phyloP scores from a whole-genome alignment of 2,329 filamentous ascomycete genomes.

The Neopestalotiopsis sp. region DNA sequence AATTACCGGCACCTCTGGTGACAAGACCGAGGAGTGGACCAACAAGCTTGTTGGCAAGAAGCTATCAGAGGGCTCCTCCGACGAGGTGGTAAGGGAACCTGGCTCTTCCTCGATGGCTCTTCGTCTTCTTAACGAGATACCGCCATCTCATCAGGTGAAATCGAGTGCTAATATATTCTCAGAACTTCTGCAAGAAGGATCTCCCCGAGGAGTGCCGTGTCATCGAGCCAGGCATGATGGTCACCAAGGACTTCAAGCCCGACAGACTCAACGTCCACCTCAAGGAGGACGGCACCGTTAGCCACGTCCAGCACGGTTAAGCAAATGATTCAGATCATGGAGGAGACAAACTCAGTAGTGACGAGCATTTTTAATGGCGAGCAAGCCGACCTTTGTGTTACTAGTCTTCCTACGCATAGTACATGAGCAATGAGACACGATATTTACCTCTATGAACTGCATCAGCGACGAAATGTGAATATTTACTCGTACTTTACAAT shows the following conservation, averaged over 20 bases:
- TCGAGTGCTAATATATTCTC: background rate
- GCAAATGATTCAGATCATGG: background rate
- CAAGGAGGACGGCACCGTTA: conserved; percentile 65
- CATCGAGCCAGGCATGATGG: conserved; percentile 61
- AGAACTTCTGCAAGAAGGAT: conserved; percentile 67
- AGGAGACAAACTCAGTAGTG: background rate
- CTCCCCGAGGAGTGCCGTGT: conserved; percentile 62
- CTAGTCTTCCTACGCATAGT: conserved; percentile 12
- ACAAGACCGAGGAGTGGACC: conserved; percentile 61
- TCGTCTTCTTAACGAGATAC: background rate
- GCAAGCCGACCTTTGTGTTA: conserved; percentile 14
- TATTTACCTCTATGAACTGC: background rate
- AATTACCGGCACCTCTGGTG: conserved; percentile 51
- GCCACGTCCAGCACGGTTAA: conserved; percentile 63
- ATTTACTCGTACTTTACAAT: too few relatives aligned
- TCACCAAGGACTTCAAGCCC: conserved; percentile 62
- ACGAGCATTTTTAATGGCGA: conserved; percentile 1
- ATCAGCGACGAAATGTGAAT: too few relatives aligned
- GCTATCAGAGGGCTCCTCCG: conserved; percentile 55
- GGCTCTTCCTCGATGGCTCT: background rate
- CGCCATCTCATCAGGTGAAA: background rate
- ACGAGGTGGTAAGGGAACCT: conserved; percentile 54
- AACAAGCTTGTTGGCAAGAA: conserved; percentile 70
- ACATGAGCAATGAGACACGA: conserved; percentile 22
- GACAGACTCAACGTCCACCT: conserved; percentile 65